A percentile compares a stretch with the other conserved stretches of the same genome.
These are phyloP conservation scores for Alnus rubra DNA, from an alignment of 306 rosid species.

Conservation along the genomic window DNA sequence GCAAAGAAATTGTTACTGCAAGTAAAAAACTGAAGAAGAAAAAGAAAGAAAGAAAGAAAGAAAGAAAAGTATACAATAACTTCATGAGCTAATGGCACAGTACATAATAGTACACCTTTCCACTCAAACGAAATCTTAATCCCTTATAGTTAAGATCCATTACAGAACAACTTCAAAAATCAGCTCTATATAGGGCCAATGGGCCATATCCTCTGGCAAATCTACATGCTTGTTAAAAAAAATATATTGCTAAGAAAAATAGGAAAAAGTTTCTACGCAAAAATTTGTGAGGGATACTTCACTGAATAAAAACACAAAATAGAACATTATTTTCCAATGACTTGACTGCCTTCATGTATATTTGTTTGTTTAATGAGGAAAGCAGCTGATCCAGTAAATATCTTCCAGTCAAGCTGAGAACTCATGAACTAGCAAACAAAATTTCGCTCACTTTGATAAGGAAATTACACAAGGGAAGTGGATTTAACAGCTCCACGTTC, in stretches of 20 bases:
- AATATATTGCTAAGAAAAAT: neutral
- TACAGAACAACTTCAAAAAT: neutral
- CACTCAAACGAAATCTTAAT: neutral
- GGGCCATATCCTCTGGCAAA: neutral
- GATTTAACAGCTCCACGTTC: neutral
- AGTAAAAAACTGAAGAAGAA: neutral
- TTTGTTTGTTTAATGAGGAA: neutral
- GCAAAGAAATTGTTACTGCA: neutral
- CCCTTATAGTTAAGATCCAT: neutral
- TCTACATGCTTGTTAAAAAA: neutral
- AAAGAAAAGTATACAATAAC: neutral
- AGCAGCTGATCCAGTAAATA: neutral
- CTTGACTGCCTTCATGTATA: neutral
- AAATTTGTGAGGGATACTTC: neutral
- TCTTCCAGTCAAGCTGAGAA: neutral
- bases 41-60: neutral
- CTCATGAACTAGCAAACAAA: neutral
- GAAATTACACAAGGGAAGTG: neutral
- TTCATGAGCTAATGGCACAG: neutral
- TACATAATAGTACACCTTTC: neutral
- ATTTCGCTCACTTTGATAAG: neutral
- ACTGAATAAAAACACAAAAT: neutral
- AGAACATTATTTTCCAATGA: neutral
- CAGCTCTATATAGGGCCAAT: neutral
- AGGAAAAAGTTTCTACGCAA: neutral